Percentiles rank a stretch among this genome's conserved stretches.
phyloP scores from a whole-genome alignment of 495 filamentous ascomycete genomes.

The Astrocystis sublimbata region DNA sequence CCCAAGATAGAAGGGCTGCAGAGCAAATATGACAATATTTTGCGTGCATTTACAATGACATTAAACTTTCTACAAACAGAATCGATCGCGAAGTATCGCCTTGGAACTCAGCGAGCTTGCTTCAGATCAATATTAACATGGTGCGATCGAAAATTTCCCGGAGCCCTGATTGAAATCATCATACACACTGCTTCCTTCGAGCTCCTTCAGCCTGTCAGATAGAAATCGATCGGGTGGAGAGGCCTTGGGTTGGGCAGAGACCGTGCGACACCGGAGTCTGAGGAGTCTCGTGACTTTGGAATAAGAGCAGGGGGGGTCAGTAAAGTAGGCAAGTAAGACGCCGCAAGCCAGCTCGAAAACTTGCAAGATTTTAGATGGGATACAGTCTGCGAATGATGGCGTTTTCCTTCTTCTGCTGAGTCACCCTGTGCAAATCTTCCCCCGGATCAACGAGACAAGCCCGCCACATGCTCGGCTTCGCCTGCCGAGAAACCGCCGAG shows the following conservation, averaged over 20 bases:
- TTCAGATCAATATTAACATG: constrained; percentile 5
- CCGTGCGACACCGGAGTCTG: constrained; percentile 9
- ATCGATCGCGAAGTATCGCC: constrained; percentile 16
- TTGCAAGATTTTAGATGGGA: constrained; percentile 2
- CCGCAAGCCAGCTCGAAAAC: neutral
- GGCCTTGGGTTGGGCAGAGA: neutral
- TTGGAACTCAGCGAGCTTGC: neutral
- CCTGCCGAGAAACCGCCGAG: constrained; percentile 11
- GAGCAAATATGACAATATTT: neutral
- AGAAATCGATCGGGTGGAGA: too few species aligned
- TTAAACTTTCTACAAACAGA: neutral
- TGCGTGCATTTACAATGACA: too few species aligned
- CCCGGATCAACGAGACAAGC: neutral
- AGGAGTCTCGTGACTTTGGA: constrained; percentile 1
- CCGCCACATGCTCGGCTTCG: constrained; percentile 6
- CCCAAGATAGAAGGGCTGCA: neutral
- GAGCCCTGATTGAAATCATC: neutral
- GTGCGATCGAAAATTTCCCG: constrained; percentile 6
- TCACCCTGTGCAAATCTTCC: neutral
- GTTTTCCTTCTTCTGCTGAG: constrained; percentile 8
- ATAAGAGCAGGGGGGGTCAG: too few species aligned
- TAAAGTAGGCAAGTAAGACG: too few species aligned
- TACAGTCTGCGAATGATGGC: constrained; percentile 16
- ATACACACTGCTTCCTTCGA: neutral
- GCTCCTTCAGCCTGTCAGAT: too few species aligned